Evolutionary conservation across 768 basidiomycete genomes (phyloP), one percentile per base, ranked within the genome.

Genomic region (Naganishia friedmannii): DNA sequence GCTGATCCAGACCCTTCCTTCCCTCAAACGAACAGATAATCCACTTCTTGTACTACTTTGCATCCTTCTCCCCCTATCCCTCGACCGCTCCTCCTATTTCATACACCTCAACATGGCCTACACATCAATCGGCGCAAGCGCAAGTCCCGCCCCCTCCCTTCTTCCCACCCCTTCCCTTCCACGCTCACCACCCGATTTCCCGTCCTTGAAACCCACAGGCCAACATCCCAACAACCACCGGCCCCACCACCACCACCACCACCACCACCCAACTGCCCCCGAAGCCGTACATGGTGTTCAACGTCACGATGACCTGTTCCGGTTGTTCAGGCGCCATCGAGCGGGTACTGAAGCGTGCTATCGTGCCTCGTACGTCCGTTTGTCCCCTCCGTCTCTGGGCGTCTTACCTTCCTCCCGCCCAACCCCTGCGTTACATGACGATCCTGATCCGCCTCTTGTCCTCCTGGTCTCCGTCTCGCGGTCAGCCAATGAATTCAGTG

Each of bases 261-360:
- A 46, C 60, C 3, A 63, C 37, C n/a, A 39, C 57, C 10, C 56
- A 53, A 23, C 26, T 69, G 19, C 75, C 75, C 3, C 73, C 75
- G 29, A 75, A 72, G 53, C 78, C 79, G 3, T 77, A 78, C 28
- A 79, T 78, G 66, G 68, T 73, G 54, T 82, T 80, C 70, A 69
- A 77, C 23, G 79, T 81, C 58, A 78, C 72, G 57, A 82, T 82
- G 81, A 80, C 81, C 8, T 82, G 81, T 68, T 70, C 71, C 34
- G 77, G 78, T 7, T 82, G 81, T 70, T 79, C 78, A 1, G 80
- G 81, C 9, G 81, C 81, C 9, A 72, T 82, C 15, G 76, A 76
- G 17, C 63, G 79, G 26, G 81, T 80, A 0, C 60, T 82, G 42
- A 76, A 71, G 26, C 80, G 79, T 74, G 79, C 76, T 57, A 70